Percentiles rank a stretch among this genome's conserved stretches.
These are phyloP conservation scores for Cadophora luteo-olivacea DNA, from an alignment of 2,329 filamentous ascomycete species.

Conservation along the genomic window DNA sequence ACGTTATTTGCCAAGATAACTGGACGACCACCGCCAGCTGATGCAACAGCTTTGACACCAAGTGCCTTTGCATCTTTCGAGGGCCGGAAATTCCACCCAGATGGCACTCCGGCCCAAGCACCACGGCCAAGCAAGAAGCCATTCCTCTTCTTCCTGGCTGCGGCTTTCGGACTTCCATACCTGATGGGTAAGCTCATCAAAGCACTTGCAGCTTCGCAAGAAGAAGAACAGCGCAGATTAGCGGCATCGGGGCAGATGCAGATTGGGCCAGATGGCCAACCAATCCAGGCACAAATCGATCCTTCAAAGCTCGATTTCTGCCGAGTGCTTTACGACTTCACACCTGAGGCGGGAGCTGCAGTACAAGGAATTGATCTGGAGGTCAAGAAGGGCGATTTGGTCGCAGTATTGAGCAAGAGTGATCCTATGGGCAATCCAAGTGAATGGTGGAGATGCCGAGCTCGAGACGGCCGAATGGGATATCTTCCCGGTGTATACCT, in stretches of 20 bases:
- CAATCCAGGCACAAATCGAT: constrained; percentile 66
- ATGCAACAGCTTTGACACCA: constrained; percentile 85
- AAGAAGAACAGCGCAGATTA: constrained; percentile 74
- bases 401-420: constrained; percentile 90
- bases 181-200: constrained; percentile 96
- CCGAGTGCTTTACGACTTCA: constrained; percentile 92
- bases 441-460: constrained; percentile 97
- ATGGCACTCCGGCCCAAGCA: constrained; percentile 65
- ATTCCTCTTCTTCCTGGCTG: constrained; percentile 92
- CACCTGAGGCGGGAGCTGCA: constrained; percentile 71
- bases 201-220: constrained; percentile 80
- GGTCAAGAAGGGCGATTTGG: constrained; percentile 93
- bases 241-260: constrained; percentile 59
- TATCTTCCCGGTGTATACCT: constrained; percentile 93
- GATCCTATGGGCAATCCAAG: constrained; percentile 91
- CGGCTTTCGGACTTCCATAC: constrained; percentile 94
- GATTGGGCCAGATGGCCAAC: constrained; percentile 56
- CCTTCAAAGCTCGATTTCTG: constrained; percentile 96
- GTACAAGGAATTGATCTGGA: constrained; percentile 82
- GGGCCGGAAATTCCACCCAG: constrained; percentile 66
- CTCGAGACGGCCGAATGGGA: constrained; percentile 86
- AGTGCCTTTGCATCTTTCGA: constrained; percentile 91
- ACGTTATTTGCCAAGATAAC: constrained; percentile 92
- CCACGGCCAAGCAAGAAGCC: constrained; percentile 90
- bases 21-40: constrained; percentile 86